Percentiles rank a stretch among this genome's conserved stretches.
phyloP scores from a whole-genome alignment of 371 early-diverging fungal genomes.

The Mucor velutinosus region DNA sequence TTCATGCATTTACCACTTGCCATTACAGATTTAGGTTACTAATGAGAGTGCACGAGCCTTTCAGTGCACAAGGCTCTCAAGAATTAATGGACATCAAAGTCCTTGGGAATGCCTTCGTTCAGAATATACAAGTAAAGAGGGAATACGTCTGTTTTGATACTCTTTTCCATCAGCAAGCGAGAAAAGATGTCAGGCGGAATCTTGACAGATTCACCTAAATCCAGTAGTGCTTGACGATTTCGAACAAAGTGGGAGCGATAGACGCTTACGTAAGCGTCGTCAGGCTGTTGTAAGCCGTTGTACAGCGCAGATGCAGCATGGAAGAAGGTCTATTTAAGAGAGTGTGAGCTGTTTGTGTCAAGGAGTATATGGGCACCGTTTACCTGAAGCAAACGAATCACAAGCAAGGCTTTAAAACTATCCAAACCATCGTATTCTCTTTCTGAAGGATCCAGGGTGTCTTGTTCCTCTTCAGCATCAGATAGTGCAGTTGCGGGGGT shows the following conservation, averaged over 20 bases:
- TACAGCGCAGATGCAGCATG: constrained; percentile 42
- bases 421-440: constrained; percentile 26
- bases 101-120: constrained; percentile 27
- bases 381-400: constrained; percentile 49
- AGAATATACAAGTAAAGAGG: constrained; percentile 45
- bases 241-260: constrained; percentile 19
- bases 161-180: constrained; percentile 53
- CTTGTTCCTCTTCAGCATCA: not conserved
- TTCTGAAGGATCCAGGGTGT: not conserved
- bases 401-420: constrained; percentile 43
- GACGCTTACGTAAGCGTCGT: constrained; percentile 8
- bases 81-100: constrained; percentile 32
- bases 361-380: not conserved
- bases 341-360: not conserved
- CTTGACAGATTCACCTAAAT: constrained; percentile 34
- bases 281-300: constrained; percentile 16
- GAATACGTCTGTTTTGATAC: constrained; percentile 60
- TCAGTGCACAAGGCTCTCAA: constrained; percentile 22
- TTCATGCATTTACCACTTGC: no score
- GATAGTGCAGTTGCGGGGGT: not conserved
- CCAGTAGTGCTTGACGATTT: constrained; percentile 31
- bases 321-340: constrained; percentile 32
- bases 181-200: constrained; percentile 30
- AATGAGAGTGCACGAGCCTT: no score
- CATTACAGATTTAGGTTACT: no score